Evolutionary conservation across 805 yeast genomes (phyloP), one percentile per base, ranked within the genome.

Genomic region (Wickerhamomyces tratensis): DNA sequence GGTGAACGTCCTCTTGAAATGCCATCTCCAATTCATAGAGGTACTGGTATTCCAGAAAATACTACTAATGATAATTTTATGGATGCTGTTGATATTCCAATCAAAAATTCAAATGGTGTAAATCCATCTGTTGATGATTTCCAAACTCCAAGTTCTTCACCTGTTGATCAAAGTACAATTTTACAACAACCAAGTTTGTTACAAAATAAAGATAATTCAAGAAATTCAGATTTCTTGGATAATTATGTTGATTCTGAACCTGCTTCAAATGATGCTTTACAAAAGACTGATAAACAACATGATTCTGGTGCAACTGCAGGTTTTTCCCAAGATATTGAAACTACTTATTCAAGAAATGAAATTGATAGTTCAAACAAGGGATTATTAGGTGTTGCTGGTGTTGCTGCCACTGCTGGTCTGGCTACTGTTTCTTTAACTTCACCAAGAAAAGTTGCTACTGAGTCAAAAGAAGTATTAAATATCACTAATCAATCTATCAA

Each of bases 201-300:
- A 9, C 34, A 31, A 31, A 31, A 31, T 7, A 43, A 44, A 26
- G 38, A 35, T 1, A 43, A 46, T 13, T 46, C 49, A 10, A 49
- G 52, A 44, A 48, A 50, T 14, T 54, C 60, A 12, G 63, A 59
- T 41, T 51, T 59, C 36, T 46, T 59, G 35, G 64, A 58, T 38
- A 53, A 48, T 25, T 59, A 56, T 37, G 55, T 48, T 35, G 43
- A 45, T 36, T 49, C 41, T 1, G 40, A 38, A 30, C 43, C 52
- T 5, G 41, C 7, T 8, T 31, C 51, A 1, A 37, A 49, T 13
- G 57, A 53, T 25, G 39, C 48, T 15, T 14, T 38, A 29, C 30
- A 38, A 7, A 20, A 35, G 8, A 41, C 7, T 13, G 20, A 35
- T 13, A 31, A 26, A 9, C 10, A 15, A 9, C 20, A 30, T 27